Evolutionary conservation across 2,329 filamentous ascomycete genomes (phyloP).

Genomic region (Talaromyces verruculosus): DNA sequence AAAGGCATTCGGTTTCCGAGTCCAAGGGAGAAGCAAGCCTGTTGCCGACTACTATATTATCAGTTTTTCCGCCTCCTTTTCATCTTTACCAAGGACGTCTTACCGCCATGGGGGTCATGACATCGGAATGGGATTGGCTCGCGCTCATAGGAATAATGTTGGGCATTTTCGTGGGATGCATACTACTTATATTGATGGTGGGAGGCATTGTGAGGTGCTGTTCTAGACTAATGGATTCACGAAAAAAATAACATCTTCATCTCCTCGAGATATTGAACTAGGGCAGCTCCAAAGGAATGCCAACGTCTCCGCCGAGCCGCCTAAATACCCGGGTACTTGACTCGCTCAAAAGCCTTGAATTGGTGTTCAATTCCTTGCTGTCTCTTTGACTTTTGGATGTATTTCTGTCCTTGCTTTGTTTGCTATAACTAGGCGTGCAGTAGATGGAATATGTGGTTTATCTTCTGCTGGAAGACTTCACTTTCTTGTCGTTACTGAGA

Average conservation of each 20-base stretch:
- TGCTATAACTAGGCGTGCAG: neutral
- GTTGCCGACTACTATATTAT: neutral
- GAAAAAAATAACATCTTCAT: neutral
- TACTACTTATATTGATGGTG: no score
- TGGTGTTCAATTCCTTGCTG: neutral
- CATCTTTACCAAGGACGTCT: neutral
- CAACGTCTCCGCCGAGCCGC: neutral
- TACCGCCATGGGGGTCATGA: neutral
- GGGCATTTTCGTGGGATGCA: accelerated
- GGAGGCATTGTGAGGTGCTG: no score
- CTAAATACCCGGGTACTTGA: neutral
- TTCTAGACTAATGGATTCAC: neutral
- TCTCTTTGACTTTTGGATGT: neutral
- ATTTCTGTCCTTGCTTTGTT: neutral
- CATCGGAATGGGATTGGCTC: neutral
- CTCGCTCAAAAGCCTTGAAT: neutral
- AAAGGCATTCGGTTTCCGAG: neutral
- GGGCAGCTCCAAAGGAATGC: neutral
- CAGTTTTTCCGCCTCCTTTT: neutral
- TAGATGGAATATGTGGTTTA: neutral
- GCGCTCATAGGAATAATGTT: neutral
- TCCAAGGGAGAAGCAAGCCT: neutral
- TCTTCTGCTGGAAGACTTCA: neutral
- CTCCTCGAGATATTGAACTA: neutral
- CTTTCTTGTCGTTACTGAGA: neutral